Conservation (phyloP, 768 basidiomycete genomes). For the Boletus sensibilis region DNA sequence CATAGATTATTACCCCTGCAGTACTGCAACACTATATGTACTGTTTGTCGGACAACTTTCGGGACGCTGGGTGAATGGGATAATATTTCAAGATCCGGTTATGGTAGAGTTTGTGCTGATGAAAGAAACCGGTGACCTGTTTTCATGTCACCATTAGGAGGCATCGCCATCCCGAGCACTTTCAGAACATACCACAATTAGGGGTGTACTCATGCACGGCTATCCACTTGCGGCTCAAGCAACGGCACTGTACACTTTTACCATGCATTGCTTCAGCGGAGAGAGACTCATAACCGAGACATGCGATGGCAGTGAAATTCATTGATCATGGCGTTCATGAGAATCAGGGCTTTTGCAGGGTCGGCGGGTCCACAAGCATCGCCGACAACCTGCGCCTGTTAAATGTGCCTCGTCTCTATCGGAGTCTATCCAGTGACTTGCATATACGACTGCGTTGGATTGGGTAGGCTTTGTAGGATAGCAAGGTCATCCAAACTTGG, state of each 20-base stretch:
- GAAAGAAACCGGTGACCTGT: no score
- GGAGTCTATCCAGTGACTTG: no score
- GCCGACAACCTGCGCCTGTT: background rate
- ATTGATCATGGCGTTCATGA: background rate
- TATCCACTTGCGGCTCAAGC: background rate
- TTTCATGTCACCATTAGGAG: background rate
- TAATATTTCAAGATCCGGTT: background rate
- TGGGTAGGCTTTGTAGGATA: background rate
- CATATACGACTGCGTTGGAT: background rate
- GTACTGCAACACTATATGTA: background rate
- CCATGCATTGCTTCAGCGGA: background rate
- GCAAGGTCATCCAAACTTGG: no score
- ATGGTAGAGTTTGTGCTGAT: background rate
- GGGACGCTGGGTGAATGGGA: no score
- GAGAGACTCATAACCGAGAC: background rate
- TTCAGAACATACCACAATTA: no score
- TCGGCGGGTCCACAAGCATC: background rate
- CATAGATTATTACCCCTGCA: background rate
- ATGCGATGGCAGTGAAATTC: background rate
- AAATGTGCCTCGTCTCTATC: constrained; percentile 32
- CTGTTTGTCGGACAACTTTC: background rate
- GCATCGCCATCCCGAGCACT: no score
- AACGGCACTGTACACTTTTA: background rate
- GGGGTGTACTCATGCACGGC: background rate
- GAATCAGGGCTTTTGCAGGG: background rate